These are phyloP conservation scores for Lagenidium sp. DNA, from an alignment of 352 stramenopile species.

Conservation along the genomic window DNA sequence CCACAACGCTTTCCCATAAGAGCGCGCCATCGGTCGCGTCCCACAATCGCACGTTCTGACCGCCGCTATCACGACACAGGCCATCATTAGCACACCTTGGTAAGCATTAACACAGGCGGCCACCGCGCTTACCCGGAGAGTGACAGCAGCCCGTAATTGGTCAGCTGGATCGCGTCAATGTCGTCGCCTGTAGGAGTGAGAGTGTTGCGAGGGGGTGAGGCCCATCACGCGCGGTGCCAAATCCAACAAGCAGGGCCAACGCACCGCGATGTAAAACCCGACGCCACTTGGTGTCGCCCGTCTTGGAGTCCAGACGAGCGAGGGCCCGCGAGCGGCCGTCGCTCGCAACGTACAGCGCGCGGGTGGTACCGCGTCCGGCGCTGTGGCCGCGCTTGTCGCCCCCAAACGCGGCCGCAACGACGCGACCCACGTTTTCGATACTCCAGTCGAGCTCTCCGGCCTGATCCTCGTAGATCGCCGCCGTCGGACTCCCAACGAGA, in stretches of 20 bases:
- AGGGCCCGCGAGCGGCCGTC: slow-evolving; percentile 50
- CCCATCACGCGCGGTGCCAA: too few relatives aligned
- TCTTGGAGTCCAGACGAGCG: slow-evolving; percentile 57
- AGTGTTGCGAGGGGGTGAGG: too few relatives aligned
- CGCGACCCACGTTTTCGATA: slow-evolving; percentile 47
- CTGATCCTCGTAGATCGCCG: slow-evolving; percentile 72
- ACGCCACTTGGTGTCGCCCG: slow-evolving; percentile 67
- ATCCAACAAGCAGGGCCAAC: too few relatives aligned
- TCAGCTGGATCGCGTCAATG: slow-evolving; percentile 62
- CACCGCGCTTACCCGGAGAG: slow-evolving; percentile 40
- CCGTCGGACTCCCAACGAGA: too few relatives aligned
- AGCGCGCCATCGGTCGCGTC: slow-evolving; percentile 47
- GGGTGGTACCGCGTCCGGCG: slow-evolving; percentile 29
- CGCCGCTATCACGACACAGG: too few relatives aligned
- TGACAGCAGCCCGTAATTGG: slow-evolving; percentile 51
- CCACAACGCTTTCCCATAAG: slow-evolving; percentile 54
- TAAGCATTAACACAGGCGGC: background rate
- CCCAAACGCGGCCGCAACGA: slow-evolving; percentile 33
- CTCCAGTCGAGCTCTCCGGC: slow-evolving; percentile 76
- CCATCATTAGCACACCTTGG: too few relatives aligned
- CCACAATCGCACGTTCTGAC: slow-evolving; percentile 60
- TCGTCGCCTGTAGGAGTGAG: slow-evolving; percentile 25
- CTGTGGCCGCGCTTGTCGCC: slow-evolving; percentile 29
- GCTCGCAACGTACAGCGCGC: slow-evolving; percentile 62
- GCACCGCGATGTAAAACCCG: slow-evolving; percentile 43